A percentile compares a stretch with the other conserved stretches of the same genome.
Conservation (phyloP, 495 filamentous ascomycete species). For the Lasiosphaeriaceae sp. region DNA sequence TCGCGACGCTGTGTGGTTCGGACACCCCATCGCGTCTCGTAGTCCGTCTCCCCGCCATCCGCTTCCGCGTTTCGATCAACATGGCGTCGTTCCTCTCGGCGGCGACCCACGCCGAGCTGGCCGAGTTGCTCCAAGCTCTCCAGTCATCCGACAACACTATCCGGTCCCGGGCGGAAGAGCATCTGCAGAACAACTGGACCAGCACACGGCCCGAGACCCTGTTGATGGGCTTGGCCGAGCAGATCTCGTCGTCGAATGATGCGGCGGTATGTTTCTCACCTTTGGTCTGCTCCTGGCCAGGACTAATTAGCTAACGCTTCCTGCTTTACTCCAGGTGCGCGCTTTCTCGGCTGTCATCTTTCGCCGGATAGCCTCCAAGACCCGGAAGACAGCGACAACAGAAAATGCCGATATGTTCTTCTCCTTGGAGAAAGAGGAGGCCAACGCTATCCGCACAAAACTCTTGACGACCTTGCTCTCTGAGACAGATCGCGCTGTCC, state of each 20-base stretch:
- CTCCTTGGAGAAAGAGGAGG: conserved; percentile 65
- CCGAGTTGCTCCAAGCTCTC: conserved; percentile 78
- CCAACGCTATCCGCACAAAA: conserved; percentile 72
- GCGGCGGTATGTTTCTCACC: conserved; percentile 53
- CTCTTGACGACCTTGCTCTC: conserved; percentile 69
- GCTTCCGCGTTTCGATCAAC: conserved; percentile 12
- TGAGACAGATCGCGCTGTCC: conserved; percentile 65
- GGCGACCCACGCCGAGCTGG: conserved; percentile 76
- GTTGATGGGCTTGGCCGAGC: conserved; percentile 90
- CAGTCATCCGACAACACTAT: conserved; percentile 85
- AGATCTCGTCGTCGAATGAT: conserved; percentile 67
- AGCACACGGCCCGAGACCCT: conserved; percentile 73
- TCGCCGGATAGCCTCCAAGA: conserved; percentile 84
- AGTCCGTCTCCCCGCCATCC: not conserved
- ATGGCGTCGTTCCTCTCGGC: conserved; percentile 87
- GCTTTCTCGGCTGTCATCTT: conserved; percentile 93
- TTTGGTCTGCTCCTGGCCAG: conserved; percentile 1
- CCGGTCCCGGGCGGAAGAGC: conserved; percentile 81
- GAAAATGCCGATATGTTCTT: conserved; percentile 79
- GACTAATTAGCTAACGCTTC: not conserved
- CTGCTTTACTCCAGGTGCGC: conserved; percentile 56
- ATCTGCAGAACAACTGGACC: conserved; percentile 86
- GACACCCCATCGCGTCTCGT: not conserved
- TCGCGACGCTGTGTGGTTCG: not conserved
- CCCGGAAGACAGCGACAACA: conserved; percentile 68